These are phyloP conservation scores for Macrolepiota dolichaula DNA, from an alignment of 768 basidiomycete genomes.

Conservation along the genomic window DNA sequence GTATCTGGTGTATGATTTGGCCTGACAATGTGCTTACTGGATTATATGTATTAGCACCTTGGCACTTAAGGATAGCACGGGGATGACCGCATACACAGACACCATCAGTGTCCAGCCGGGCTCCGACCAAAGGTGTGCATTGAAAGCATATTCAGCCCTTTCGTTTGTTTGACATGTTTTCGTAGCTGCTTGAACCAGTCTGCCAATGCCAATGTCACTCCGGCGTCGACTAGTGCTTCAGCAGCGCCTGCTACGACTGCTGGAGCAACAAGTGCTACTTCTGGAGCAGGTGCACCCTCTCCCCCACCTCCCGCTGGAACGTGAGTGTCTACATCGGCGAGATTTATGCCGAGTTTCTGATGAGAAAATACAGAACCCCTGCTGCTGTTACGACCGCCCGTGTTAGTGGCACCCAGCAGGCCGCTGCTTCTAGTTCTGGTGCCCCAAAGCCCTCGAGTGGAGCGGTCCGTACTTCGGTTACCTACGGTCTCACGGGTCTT, in stretches of 20 bases:
- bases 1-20: slow-evolving; percentile 14
- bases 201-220: background rate
- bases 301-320: background rate
- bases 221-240: background rate
- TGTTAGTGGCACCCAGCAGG: slow-evolving; percentile 16
- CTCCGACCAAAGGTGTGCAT: slow-evolving; percentile 29
- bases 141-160: background rate
- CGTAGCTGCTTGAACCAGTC: slow-evolving; percentile 6
- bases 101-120: slow-evolving; percentile 40
- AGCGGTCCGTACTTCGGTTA: slow-evolving; percentile 23
- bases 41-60: slow-evolving; percentile 38
- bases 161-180: background rate
- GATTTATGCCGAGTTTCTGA: background rate
- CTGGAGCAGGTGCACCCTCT: background rate
- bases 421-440: slow-evolving; percentile 12
- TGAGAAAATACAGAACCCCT: background rate
- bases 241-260: slow-evolving; percentile 3
- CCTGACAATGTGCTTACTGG: background rate
- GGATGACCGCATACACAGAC: slow-evolving; percentile 49
- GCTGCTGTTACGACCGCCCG: background rate
- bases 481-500: slow-evolving; percentile 43
- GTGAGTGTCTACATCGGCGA: background rate
- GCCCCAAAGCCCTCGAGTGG: slow-evolving; percentile 14
- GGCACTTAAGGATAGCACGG: slow-evolving; percentile 56
- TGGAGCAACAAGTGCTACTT: background rate